Conservation (phyloP, 306 rosid species). For the Senna tora region DNA sequence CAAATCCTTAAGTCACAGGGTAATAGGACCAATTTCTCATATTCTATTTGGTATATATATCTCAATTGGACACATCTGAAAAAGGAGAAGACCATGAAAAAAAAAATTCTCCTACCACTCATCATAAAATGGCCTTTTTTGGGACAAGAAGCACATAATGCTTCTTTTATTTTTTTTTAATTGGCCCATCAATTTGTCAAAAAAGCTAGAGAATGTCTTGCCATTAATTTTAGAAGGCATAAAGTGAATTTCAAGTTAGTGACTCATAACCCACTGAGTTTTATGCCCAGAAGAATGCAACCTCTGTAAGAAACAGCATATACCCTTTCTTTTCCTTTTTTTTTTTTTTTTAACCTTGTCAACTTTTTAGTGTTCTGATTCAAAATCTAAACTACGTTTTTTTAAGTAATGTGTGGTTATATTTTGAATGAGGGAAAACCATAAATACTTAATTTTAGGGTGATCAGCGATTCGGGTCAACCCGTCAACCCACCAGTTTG, state of each 20-base stretch:
- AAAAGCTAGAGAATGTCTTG: slow-evolving; percentile 1
- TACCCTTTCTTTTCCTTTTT: too few species aligned
- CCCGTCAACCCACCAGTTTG: too few species aligned
- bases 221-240: neutral
- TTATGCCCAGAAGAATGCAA: too few species aligned
- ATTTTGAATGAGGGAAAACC: too few species aligned
- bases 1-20: too few species aligned
- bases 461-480: too few species aligned
- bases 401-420: too few species aligned
- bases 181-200: neutral
- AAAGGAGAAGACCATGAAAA: neutral
- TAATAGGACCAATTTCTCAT: neutral
- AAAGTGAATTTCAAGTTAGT: neutral
- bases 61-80: neutral
- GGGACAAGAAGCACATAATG: neutral
- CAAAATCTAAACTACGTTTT: too few species aligned
- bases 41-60: neutral
- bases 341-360: too few species aligned
- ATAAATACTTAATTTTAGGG: too few species aligned
- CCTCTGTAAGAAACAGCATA: too few species aligned
- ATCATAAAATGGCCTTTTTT: neutral
- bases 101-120: slow-evolving; percentile 10
- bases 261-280: neutral
- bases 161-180: neutral
- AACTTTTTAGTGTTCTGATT: too few species aligned